Evolutionary conservation across 306 rosid species (phyloP).

Genomic region (Arachis stenosperma): DNA sequence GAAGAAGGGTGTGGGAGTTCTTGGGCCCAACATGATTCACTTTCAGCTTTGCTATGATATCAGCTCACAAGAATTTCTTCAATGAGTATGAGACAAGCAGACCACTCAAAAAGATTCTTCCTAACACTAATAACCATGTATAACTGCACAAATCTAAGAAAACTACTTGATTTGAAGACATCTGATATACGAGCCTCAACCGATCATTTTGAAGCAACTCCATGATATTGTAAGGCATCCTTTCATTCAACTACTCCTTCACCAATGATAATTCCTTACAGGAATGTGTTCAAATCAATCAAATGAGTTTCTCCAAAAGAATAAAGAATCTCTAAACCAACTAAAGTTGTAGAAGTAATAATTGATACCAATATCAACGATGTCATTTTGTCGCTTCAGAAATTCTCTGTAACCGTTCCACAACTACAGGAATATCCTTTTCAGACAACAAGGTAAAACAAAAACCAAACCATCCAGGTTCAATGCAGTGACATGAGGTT

Average conservation of each 20-base stretch:
- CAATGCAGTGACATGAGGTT: conserved; percentile 81
- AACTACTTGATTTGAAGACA: conserved; percentile 2
- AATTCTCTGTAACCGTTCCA: conserved; percentile 74
- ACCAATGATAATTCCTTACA: conserved; percentile 12
- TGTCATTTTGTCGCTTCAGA: conserved; percentile 55
- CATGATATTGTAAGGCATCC: background rate
- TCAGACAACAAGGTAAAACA: conserved; percentile 69
- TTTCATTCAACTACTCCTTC: conserved; percentile 19
- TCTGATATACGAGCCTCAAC: background rate
- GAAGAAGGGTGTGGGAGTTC: no score
- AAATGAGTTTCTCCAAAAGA: conserved; percentile 23
- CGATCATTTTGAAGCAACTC: conserved; percentile 23
- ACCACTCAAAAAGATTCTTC: background rate
- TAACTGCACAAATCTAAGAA: background rate
- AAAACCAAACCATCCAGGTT: conserved; percentile 91
- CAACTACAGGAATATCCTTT: conserved; percentile 72
- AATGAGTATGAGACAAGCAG: background rate
- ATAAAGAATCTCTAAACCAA: conserved; percentile 46
- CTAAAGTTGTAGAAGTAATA: conserved; percentile 16
- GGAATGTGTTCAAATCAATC: background rate
- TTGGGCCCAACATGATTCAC: no score
- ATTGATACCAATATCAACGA: conserved; percentile 43
- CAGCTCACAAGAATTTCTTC: no score
- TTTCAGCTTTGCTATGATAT: no score
- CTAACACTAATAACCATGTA: background rate